Evolutionary conservation across 495 filamentous ascomycete genomes (phyloP), one percentile per base, ranked within the genome.

Genomic region (Pseudomonodictys pantanalensis): DNA sequence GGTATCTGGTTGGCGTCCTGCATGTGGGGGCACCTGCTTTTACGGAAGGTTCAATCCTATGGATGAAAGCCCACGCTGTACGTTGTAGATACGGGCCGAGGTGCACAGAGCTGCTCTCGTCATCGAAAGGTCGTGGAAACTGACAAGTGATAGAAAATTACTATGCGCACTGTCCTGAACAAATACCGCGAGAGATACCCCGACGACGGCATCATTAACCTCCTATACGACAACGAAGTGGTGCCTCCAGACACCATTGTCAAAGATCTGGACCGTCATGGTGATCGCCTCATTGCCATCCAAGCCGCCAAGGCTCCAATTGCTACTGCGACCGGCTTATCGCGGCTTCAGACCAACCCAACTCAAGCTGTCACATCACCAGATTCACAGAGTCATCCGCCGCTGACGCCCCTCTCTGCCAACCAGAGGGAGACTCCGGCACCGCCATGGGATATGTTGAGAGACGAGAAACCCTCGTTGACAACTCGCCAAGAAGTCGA

Each of bases 131-230:
- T n/a, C n/a, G n/a, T n/a, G n/a, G n/a, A n/a, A n/a, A n/a, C n/a
- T n/a, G n/a, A n/a, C n/a, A n/a, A n/a, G n/a, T n/a, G n/a, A n/a
- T 53, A 78, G 74, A 75, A 69, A 69, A 71, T 72, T 8, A 58
- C 65, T 0, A 38, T 73, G n/a, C 28, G 57, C 5, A 69, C 47
- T 9, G 43, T 77, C 6, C 29, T 56, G 1, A 41, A 66, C 2
- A 58, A 66, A 15, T 76, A 73, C 50, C 24, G 44, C 29, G 65
- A 63, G 29, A 54, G 48, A 12, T 30, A 38, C 22, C 50, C 44
- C 10, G 66, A 41, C 8, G 33, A 55, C 12, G 50, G 62, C 1
- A 38, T 66, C 29, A 46, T n/a, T n/a, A 43, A 10, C 38, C 60
- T 64, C 1, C 44, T 52, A 48, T 48, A 52, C 3, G 38, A 47